These are phyloP conservation scores for Stentor roeselii DNA, from an alignment of 73 alveolate species.

Conservation along the genomic window DNA sequence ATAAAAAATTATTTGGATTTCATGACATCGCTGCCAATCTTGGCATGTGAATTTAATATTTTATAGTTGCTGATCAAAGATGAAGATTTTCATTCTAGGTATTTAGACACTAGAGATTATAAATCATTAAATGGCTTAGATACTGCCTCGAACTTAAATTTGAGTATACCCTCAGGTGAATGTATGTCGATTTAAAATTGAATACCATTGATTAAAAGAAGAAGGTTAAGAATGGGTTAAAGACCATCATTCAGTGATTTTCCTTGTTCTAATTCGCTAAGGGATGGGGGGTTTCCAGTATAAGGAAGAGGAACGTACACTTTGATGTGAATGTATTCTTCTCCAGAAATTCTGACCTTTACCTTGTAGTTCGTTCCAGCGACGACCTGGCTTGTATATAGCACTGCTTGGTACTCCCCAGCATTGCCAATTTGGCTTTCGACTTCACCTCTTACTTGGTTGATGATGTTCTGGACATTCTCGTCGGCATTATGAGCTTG, in stretches of 20 bases:
- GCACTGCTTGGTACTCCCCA: conserved; percentile 40
- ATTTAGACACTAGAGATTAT: too few relatives aligned
- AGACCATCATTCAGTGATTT: conserved; percentile 47
- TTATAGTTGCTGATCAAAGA: too few relatives aligned
- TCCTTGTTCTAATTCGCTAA: conserved; percentile 41
- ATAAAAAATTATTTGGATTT: too few relatives aligned
- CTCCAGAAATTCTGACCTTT: conserved; percentile 59
- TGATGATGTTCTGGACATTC: background rate
- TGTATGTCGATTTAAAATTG: too few relatives aligned
- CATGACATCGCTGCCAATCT: too few relatives aligned
- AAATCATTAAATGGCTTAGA: too few relatives aligned
- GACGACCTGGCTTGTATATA: conserved; percentile 63
- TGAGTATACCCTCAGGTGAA: too few relatives aligned
- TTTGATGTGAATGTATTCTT: conserved; percentile 59
- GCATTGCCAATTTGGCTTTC: conserved; percentile 28
- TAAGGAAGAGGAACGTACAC: conserved; percentile 61
- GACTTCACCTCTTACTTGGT: background rate
- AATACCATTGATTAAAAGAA: too few relatives aligned
- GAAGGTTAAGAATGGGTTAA: too few relatives aligned
- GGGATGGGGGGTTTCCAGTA: conserved; percentile 47
- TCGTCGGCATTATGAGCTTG: background rate
- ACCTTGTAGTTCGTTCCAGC: conserved; percentile 71
- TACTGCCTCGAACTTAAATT: too few relatives aligned
- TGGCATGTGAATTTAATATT: too few relatives aligned
- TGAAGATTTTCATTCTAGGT: too few relatives aligned